Evolutionary conservation across 106 monocot species (phyloP).

Genomic region (Dactylorhiza incarnata): DNA sequence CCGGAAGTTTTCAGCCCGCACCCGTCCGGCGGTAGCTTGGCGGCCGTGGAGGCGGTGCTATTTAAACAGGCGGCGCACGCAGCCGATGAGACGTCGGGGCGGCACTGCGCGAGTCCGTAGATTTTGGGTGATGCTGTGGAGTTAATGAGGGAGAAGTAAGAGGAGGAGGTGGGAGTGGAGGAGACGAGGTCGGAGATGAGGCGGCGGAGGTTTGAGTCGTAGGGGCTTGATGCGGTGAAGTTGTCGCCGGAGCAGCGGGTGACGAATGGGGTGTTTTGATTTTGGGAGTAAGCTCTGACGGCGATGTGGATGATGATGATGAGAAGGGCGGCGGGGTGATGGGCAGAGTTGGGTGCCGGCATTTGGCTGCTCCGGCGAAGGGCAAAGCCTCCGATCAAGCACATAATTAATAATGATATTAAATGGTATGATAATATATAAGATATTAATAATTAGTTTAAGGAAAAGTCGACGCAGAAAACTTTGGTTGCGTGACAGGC

Average conservation of each 20-base stretch:
- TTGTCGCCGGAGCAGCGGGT: not conserved
- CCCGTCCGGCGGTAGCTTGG: not conserved
- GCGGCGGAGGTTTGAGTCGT: not conserved
- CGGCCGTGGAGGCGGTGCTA: not conserved
- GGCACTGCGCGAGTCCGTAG: slow-evolving; percentile 5
- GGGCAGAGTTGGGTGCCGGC: not conserved
- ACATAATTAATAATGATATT: too few species aligned
- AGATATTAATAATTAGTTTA: too few species aligned
- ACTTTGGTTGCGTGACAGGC: too few species aligned
- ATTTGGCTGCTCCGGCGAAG: not conserved
- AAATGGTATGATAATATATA: too few species aligned
- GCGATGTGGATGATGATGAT: not conserved
- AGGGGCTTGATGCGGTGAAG: slow-evolving; percentile 2
- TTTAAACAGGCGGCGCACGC: not conserved
- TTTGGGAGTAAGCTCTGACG: not conserved
- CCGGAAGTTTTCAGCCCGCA: not conserved
- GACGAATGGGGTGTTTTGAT: not conserved
- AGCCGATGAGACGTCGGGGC: not conserved
- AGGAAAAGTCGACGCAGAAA: too few species aligned
- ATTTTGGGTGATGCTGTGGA: not conserved
- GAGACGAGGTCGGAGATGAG: not conserved
- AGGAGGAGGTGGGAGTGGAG: not conserved
- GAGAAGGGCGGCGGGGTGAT: not conserved
- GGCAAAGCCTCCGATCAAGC: too few species aligned
- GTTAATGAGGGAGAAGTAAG: not conserved